A percentile compares a stretch with the other conserved stretches of the same genome.
These are phyloP conservation scores for Withania somnifera DNA, from an alignment of 305 asterid genomes.

Conservation along the genomic window DNA sequence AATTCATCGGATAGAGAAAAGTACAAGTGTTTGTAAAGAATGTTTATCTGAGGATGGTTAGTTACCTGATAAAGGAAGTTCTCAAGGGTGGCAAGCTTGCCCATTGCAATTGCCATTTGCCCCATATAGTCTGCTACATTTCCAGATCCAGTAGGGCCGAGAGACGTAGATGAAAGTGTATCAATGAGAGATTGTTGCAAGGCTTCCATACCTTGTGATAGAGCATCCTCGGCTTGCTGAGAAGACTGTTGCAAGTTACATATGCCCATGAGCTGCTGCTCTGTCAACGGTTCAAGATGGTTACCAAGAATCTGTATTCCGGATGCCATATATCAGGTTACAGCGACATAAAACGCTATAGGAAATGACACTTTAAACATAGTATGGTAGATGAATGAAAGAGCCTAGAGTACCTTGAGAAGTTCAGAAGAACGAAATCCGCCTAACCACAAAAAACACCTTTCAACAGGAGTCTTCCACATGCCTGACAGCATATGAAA, in stretches of 20 bases:
- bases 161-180: slow-evolving; percentile 56
- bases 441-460: slow-evolving; percentile 99
- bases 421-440: slow-evolving; percentile 92
- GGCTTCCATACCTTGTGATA: slow-evolving; percentile 98
- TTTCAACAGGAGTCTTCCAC: slow-evolving; percentile 95
- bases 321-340: not conserved
- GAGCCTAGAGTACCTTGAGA: slow-evolving; percentile 51
- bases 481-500: slow-evolving; percentile 93
- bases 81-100: slow-evolving; percentile 64
- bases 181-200: slow-evolving; percentile 73
- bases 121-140: slow-evolving; percentile 79
- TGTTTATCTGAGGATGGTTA: not conserved
- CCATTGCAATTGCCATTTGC: slow-evolving; percentile 87
- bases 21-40: not conserved
- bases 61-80: slow-evolving; percentile 75
- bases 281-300: slow-evolving; percentile 80
- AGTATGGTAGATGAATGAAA: not conserved
- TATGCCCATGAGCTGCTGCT: slow-evolving; percentile 66
- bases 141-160: slow-evolving; percentile 30
- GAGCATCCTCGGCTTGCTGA: slow-evolving; percentile 92
- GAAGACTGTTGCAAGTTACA: slow-evolving; percentile 81
- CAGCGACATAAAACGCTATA: not conserved
- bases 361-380: not conserved
- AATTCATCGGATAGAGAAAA: not conserved
- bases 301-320: slow-evolving; percentile 56